Conservation (phyloP, 257 asterid species). For the Forsythia viridissima region DNA sequence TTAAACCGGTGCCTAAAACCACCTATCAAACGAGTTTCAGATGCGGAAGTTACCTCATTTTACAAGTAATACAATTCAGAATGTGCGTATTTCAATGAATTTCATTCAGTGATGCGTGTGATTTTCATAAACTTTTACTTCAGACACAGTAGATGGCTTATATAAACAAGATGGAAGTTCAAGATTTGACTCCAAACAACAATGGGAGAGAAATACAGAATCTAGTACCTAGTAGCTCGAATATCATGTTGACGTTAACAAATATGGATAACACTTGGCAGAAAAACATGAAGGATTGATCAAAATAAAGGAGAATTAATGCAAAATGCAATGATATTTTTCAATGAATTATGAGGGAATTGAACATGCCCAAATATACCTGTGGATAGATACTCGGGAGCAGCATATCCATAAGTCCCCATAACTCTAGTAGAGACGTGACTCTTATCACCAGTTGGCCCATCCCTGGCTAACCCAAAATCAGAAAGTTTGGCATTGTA, state of each 20-base stretch:
- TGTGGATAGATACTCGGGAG: constrained; percentile 68
- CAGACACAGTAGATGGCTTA: neutral
- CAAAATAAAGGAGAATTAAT: neutral
- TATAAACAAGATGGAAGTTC: neutral
- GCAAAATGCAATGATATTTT: neutral
- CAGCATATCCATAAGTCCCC: constrained; percentile 78
- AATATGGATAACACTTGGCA: neutral
- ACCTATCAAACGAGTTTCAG: neutral
- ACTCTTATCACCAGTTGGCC: constrained; percentile 73
- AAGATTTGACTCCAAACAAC: neutral
- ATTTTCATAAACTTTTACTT: neutral
- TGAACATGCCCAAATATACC: constrained; percentile 29
- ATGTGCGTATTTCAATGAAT: neutral
- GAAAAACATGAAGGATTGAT: neutral
- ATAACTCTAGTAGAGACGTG: constrained; percentile 70
- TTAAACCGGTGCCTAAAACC: neutral
- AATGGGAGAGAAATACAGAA: neutral
- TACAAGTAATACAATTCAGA: neutral
- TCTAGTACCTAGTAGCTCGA: neutral
- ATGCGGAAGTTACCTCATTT: neutral
- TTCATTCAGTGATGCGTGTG: neutral
- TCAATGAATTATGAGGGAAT: neutral
- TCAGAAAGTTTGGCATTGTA: constrained; percentile 75
- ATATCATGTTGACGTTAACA: neutral
- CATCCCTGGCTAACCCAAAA: constrained; percentile 78